Conservation (phyloP, 257 asterid species). For the Nicotiana knightiana region DNA sequence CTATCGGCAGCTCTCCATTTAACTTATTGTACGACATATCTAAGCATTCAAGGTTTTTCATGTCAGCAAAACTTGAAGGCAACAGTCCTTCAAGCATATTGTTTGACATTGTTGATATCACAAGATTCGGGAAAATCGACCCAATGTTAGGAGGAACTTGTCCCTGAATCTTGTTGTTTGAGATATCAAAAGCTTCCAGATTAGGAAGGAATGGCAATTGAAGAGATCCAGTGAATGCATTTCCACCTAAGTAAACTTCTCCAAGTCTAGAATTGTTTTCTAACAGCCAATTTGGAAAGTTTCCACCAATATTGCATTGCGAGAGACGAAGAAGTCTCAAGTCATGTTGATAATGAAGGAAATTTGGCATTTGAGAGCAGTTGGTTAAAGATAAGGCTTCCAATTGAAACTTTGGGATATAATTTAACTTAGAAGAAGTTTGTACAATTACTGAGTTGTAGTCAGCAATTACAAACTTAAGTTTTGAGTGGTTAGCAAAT, state of each 20-base stretch:
- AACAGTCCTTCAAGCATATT: conserved; percentile 11
- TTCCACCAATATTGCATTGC: not conserved
- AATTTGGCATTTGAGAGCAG: not conserved
- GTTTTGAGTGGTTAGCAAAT: conserved; percentile 12
- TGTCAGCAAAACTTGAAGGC: conserved; percentile 8
- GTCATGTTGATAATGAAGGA: conserved; percentile 3
- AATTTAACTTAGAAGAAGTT: not conserved
- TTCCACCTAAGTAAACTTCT: conserved; percentile 2
- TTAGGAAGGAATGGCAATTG: not conserved
- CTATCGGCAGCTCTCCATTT: not conserved
- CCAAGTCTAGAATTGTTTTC: conserved; percentile 6
- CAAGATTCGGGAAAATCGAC: not conserved
- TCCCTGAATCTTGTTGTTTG: conserved; percentile 1
- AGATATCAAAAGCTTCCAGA: not conserved
- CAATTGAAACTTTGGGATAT: conserved; percentile 5
- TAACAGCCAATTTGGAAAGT: conserved; percentile 14
- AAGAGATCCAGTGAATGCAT: conserved; percentile 4
- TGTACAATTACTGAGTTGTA: not conserved
- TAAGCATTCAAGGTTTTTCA: not conserved
- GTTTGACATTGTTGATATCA: not conserved
- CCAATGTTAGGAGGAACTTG: not conserved
- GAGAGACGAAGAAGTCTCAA: not conserved
- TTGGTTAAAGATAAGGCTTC: not conserved
- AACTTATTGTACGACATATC: conserved; percentile 18
- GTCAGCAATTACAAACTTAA: not conserved